Percentiles rank a stretch among this genome's conserved stretches.
Conservation (phyloP, 257 asterid species). For the Solanum chmielewskii region DNA sequence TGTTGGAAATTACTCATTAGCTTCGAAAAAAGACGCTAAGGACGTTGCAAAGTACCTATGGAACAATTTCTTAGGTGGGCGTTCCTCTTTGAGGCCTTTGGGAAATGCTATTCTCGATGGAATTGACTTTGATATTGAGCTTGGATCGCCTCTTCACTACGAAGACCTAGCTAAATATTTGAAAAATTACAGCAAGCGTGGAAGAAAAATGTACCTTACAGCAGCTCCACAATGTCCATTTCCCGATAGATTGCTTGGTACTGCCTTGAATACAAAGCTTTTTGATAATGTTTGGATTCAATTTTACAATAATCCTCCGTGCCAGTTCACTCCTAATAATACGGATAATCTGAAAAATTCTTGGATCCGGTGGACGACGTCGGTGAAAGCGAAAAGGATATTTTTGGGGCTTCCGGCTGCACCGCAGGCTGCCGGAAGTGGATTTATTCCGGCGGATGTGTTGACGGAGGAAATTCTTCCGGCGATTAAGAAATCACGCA, state of each 20-base stretch:
- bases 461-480: slow-evolving; percentile 45
- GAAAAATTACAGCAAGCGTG: neutral
- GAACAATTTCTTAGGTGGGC: neutral
- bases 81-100: neutral
- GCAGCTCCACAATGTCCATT: slow-evolving; percentile 52
- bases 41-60: neutral
- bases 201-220: slow-evolving; percentile 22
- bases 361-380: slow-evolving; percentile 29
- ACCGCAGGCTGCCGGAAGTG: slow-evolving; percentile 27
- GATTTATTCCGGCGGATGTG: slow-evolving; percentile 40
- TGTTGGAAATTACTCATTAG: neutral
- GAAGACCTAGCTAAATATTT: slow-evolving; percentile 5
- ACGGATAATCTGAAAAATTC: slow-evolving; percentile 13
- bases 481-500: slow-evolving; percentile 18
- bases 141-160: neutral
- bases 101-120: neutral
- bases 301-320: slow-evolving; percentile 39
- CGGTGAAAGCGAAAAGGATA: slow-evolving; percentile 18
- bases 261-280: slow-evolving; percentile 24
- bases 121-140: slow-evolving; percentile 5
- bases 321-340: slow-evolving; percentile 18
- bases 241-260: slow-evolving; percentile 24
- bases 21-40: neutral
- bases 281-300: slow-evolving; percentile 56
- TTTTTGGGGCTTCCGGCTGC: slow-evolving; percentile 58